Conservation (phyloP, 257 asterid genomes). For the Gynochthodes officinalis region DNA sequence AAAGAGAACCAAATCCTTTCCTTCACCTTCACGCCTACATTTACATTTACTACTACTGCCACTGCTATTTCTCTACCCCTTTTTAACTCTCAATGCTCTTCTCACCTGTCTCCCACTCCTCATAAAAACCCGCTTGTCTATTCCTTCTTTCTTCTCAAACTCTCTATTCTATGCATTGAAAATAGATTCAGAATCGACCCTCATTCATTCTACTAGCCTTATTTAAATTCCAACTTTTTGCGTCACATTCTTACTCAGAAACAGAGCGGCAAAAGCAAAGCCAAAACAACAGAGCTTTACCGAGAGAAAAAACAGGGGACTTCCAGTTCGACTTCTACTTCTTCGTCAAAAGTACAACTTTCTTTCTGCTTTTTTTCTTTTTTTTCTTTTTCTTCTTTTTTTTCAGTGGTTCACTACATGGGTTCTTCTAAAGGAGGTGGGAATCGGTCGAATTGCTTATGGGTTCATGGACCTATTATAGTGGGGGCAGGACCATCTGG, state of each 20-base stretch:
- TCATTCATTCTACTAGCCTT: background rate
- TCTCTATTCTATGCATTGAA: conserved; percentile 26
- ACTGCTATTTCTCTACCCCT: conserved; percentile 1
- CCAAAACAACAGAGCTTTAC: conserved; percentile 15
- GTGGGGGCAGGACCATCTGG: conserved; percentile 96
- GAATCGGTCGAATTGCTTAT: conserved; percentile 12
- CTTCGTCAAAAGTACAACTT: background rate
- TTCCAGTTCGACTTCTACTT: background rate
- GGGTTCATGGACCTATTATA: conserved; percentile 60
- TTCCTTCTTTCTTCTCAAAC: conserved; percentile 10
- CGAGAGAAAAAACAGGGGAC: conserved; percentile 25
- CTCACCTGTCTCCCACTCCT: conserved; percentile 11
- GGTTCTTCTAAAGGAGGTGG: conserved; percentile 33
- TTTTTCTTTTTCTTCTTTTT: background rate
- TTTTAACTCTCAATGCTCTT: conserved; percentile 11
- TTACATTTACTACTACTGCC: conserved; percentile 7
- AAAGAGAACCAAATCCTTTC: conserved; percentile 49
- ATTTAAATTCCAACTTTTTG: conserved; percentile 34
- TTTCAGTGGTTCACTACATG: conserved; percentile 24
- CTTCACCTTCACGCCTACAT: conserved; percentile 70
- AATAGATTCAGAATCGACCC: conserved; percentile 8
- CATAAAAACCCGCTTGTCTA: conserved; percentile 14
- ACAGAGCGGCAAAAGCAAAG: conserved; percentile 10
- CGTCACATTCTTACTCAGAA: conserved; percentile 18
- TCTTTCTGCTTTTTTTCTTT: background rate